Evolutionary conservation across 176 grass and related monocot genomes (phyloP), one percentile per base, ranked within the genome.

Genomic region (Cenchrus americanus): DNA sequence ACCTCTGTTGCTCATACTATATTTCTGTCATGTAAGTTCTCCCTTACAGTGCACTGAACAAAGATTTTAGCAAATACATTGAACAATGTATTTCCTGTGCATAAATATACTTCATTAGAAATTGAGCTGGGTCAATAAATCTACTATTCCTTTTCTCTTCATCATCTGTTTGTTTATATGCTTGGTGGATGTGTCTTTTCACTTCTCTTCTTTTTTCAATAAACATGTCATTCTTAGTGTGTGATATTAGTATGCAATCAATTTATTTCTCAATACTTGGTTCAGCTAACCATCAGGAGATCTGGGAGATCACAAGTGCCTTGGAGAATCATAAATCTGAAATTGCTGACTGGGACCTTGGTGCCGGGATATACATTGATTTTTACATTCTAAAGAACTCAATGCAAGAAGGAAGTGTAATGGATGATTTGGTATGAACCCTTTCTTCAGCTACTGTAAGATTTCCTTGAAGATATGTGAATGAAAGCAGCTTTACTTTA

Each of bases 261-360:
- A 3, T 54, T 85, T 8, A 82, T 66, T 52, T 62, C 0, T 62
- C 32, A 19, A 14, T 52, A 32, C 66, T 55, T 86, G 71, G 55
- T 50, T 66, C 85, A 98, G 93, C 89, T 66, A 90, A 95, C 18
- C 84, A 92, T 86, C 78, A 88, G 80, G 93, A 98, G 82, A 93
- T 98, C 53, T 98, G 91, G 91, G 87, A 92, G 26, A 90, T 94
- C 59, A 86, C 87, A 81, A 93, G 85, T 15, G 73, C 80, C 40
- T 93, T 98, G 87, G 96, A 95, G 88, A 84, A 87, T 58, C 88
- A 92, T 60, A 95, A 90, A 69, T 92, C 92, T 81, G 85, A 95
- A 95, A 98, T 98, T 78, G 86, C 92, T 87, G 92, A 95, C 52
- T 94, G 96, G 93, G 96, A 95, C 73, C 50, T 98, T 82, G 91